phyloP scores from a whole-genome alignment of 1,284 basidiomycete genomes.

The Apiotrichum sp. region DNA sequence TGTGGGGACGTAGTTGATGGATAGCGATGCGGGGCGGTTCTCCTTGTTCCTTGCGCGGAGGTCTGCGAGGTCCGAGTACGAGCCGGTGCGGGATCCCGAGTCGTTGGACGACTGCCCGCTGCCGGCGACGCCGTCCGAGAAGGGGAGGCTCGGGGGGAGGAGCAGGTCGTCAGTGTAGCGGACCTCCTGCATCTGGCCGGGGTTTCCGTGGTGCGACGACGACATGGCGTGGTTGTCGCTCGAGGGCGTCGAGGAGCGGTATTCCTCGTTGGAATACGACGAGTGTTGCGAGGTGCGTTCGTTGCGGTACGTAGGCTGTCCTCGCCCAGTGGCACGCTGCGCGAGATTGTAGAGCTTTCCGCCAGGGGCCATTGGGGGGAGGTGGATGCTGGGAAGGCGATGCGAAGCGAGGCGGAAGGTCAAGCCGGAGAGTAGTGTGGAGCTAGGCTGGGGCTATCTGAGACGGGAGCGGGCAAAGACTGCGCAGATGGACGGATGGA shows the following conservation, averaged over 20 bases:
- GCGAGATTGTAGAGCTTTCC: constrained; percentile 8
- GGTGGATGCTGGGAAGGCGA: background rate
- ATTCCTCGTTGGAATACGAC: constrained; percentile 1
- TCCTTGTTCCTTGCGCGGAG: constrained; percentile 18
- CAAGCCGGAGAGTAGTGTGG: no score
- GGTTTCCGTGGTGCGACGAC: constrained; percentile 9
- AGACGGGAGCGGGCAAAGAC: no score
- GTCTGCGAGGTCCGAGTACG: constrained; percentile 18
- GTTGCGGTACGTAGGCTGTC: background rate
- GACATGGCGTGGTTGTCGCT: constrained; percentile 12
- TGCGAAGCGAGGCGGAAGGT: background rate
- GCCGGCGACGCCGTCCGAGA: constrained; percentile 18
- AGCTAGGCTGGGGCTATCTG: no score
- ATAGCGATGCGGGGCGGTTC: constrained; percentile 41
- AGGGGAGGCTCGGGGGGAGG: constrained; percentile 28
- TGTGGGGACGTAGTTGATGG: constrained; percentile 59
- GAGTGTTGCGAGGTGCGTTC: background rate
- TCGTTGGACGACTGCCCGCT: constrained; percentile 11
- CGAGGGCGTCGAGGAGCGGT: constrained; percentile 4
- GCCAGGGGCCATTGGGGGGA: background rate
- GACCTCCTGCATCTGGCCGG: constrained; percentile 20
- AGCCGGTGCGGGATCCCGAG: constrained; percentile 17
- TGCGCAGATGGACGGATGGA: no score
- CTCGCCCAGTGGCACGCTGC: constrained; percentile 1
- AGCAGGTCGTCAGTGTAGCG: constrained; percentile 25